Evolutionary conservation across 768 basidiomycete species (phyloP), one percentile per base, ranked within the genome.

Genomic region (Obba rivulosa): DNA sequence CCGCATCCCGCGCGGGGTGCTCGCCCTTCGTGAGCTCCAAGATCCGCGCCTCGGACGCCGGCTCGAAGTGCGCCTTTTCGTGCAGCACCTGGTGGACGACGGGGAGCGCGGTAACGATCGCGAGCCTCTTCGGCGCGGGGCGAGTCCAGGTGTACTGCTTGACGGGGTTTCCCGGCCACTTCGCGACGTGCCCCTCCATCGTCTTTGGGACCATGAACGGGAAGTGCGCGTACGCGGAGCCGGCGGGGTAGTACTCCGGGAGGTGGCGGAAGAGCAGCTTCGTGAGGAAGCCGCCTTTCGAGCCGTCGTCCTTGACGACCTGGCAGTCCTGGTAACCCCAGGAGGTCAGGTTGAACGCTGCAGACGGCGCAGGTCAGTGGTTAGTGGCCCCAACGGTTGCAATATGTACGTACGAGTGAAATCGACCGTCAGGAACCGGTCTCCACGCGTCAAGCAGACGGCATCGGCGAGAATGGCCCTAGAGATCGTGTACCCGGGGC

Each of bases 381-480:
- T 4, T 24, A 21, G 34, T 8, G 42, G 7, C 13, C n/a, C n/a
- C n/a, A 41, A 20, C 11, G 21, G 28, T 8, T 17, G n/a, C 17
- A 28, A 37, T 34, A 45, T 25, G 9, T 17, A 69, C 85, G 18
- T 55, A 86, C 87, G 86, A 8, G 86, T 91, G 57, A 81, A 82
- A 37, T 90, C 87, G 8, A 75, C 73, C 1, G 89, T 90, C 54
- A 87, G 66, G 69, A 86, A 91, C 4, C 85, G 78, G 61, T 92
- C 90, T 7, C 90, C 62, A 25, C 89, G 79, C 24, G 77, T 79
- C 49, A 92, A 70, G 52, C 75, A 80, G 31, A 90, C 82, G 2
- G 87, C 88, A 60, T 90, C 87, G 10, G 82, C 74, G 13, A 93
- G 71, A 53, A 93, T 92, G n/a, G 87, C 85, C 38, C 90, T 75